Base-by-base conservation (phyloP, 2,329 filamentous ascomycete species). In the Cryphonectria parasitica region DNA sequence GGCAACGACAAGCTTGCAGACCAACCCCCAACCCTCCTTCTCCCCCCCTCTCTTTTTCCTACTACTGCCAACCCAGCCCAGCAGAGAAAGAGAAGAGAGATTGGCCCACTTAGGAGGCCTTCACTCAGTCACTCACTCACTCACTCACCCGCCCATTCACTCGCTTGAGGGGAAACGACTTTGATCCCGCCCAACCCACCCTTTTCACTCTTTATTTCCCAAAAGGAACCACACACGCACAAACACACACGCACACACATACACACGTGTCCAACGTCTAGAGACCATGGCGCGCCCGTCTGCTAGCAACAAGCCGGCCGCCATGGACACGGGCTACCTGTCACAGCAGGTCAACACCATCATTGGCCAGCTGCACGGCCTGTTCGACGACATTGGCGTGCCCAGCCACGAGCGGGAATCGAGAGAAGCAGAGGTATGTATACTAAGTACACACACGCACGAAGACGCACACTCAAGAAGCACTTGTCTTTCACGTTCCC, bases 341-440 rank as follows among this genome's bases (percentile, higher is more conserved):
- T 92, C 94, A 76, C 94, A 97, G 81, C 96, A 98, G 88, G 93
- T 99, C 83, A 96, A 94, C 75, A 94, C 89, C 77, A 98, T 97
- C 79, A 94, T 98, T 79, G 90, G 89, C 81, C 94, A 98, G 82
- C 88, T 99, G 72, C 95, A 98, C 82, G 92, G 92, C 74, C 88
- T 98, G 70, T 99, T 98, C 78, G 96, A 99, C 80, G 95, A 99
- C 79, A 99, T 99, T 78, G 96, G 96, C 71, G 92, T 99, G n/a
- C 89, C 95, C 39, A 90, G 85, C 77, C 94, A 97, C 89, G 96
- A 98, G 81, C 92, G 96, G 78, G 94, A 98, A 79, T 87, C 89
- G 65, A 88, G 96, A 77, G 95, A 98, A 80, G 89, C 93, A 79
- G 94, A 98, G 90, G 95, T 97, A 84, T 78, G 87, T 77, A 60